Conservation (phyloP, 345 rosid genomes). For the Populus pruinosa region DNA sequence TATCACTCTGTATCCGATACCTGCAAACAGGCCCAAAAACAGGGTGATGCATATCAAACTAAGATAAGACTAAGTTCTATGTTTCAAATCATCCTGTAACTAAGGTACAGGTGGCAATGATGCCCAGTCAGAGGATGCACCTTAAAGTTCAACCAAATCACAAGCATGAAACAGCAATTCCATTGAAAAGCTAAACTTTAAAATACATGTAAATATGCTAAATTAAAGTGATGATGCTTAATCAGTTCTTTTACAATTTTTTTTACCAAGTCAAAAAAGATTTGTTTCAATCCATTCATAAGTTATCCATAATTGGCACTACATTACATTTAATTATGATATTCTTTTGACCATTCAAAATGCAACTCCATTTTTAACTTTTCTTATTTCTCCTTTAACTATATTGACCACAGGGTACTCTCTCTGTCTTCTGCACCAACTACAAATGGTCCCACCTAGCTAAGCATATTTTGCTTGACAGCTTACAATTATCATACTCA, state of each 20-base stretch:
- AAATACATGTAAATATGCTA: background rate
- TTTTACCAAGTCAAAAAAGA: background rate
- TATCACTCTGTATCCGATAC: conserved; percentile 92
- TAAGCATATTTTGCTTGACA: background rate
- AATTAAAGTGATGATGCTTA: background rate
- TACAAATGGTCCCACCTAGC: background rate
- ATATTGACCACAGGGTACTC: background rate
- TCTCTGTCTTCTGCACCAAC: background rate
- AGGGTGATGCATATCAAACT: background rate
- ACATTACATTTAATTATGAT: background rate
- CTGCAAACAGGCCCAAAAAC: conserved; percentile 41
- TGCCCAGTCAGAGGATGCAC: background rate
- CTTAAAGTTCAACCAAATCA: background rate
- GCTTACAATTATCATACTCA: background rate
- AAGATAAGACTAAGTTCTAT: background rate
- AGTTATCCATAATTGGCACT: background rate
- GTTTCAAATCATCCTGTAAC: background rate
- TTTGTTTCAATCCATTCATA: background rate
- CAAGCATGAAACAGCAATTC: background rate
- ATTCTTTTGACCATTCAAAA: background rate
- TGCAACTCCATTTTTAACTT: background rate
- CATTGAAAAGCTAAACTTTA: background rate
- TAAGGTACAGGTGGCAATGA: background rate
- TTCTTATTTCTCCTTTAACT: background rate
- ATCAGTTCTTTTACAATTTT: background rate